Evolutionary conservation across 2,329 filamentous ascomycete species (phyloP).

Genomic region (Ambrosiella xylebori): DNA sequence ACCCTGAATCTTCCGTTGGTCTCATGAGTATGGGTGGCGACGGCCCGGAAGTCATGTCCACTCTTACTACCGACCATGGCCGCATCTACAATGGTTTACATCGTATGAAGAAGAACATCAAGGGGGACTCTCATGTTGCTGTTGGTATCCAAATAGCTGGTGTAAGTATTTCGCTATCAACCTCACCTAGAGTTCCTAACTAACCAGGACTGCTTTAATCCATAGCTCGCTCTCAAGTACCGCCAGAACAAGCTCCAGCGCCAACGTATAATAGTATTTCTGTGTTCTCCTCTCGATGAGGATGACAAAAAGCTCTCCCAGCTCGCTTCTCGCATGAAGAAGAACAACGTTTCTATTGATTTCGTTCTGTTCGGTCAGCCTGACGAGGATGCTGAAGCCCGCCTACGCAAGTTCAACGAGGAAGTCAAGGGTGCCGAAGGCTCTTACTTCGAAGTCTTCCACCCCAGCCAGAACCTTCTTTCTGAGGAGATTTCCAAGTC

Average conservation of each 20-base stretch:
- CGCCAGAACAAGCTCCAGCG: conserved; percentile 94
- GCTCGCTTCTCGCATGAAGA: conserved; percentile 97
- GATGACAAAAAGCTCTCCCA: conserved; percentile 76
- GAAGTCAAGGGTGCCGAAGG: conserved; percentile 82
- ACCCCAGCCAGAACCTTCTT: conserved; percentile 76
- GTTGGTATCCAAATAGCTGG: conserved; percentile 90
- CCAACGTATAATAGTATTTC: conserved; percentile 92
- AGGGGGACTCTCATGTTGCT: conserved; percentile 70
- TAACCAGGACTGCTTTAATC: background rate
- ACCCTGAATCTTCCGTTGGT: conserved; percentile 92
- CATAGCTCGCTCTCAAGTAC: conserved; percentile 85
- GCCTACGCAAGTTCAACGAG: conserved; percentile 85
- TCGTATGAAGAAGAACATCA: conserved; percentile 78
- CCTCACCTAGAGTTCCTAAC: background rate
- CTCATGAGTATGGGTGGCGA: conserved; percentile 98
- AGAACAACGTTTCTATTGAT: conserved; percentile 84
- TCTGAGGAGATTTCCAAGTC: conserved; percentile 82
- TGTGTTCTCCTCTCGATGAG: conserved; percentile 82
- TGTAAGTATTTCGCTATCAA: conserved; percentile 35
- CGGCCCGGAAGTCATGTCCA: conserved; percentile 92
- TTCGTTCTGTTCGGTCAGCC: conserved; percentile 91
- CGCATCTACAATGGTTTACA: conserved; percentile 87
- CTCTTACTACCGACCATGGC: conserved; percentile 87
- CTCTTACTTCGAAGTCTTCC: conserved; percentile 79
- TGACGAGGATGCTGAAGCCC: conserved; percentile 76